Conservation (phyloP, 73 alveolate species). For the Stentor roeselii region DNA sequence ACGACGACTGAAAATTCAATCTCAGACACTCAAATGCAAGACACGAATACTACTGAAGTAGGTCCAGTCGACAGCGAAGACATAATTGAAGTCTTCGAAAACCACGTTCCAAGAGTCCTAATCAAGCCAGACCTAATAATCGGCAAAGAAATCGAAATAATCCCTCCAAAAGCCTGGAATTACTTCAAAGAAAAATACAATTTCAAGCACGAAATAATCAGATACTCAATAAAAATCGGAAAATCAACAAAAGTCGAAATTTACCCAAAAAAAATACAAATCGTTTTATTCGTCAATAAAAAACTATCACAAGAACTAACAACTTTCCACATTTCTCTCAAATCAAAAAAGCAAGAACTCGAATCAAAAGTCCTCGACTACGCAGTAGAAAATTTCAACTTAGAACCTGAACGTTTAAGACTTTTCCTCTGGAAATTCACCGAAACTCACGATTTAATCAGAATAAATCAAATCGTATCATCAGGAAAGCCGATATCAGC, state of each 20-base stretch:
- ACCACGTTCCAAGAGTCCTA: background rate
- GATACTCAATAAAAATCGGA: background rate
- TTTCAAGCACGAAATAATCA: background rate
- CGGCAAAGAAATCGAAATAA: background rate
- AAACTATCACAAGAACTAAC: background rate
- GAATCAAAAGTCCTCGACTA: background rate
- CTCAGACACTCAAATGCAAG: background rate
- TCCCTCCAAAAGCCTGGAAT: slow-evolving; percentile 24
- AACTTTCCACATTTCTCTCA: background rate
- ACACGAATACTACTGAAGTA: background rate
- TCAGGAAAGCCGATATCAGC: background rate
- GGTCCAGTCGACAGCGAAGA: slow-evolving; percentile 24
- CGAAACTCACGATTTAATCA: background rate
- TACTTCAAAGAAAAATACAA: background rate
- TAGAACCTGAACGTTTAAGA: too few species aligned
- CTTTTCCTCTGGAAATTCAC: background rate
- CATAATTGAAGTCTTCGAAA: background rate
- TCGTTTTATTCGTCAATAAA: background rate
- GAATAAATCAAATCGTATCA: background rate
- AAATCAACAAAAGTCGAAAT: background rate
- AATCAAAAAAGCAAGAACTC: background rate
- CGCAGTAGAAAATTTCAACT: background rate
- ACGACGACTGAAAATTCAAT: background rate
- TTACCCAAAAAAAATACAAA: background rate
- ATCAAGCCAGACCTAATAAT: background rate